Evolutionary conservation across 768 basidiomycete species (phyloP).

Genomic region (Boletus tylopilopsis): DNA sequence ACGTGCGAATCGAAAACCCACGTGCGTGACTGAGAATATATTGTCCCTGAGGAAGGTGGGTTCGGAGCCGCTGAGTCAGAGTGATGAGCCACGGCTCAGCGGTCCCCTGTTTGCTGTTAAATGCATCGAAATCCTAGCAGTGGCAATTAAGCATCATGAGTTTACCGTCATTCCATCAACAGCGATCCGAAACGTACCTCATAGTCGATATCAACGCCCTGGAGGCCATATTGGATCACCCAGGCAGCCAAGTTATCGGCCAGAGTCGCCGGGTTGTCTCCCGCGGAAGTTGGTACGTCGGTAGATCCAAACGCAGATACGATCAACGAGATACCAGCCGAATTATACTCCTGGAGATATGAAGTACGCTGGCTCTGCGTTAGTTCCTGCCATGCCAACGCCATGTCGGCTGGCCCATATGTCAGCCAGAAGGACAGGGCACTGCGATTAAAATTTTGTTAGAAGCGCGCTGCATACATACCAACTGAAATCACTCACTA

Average conservation of each 20-base stretch:
- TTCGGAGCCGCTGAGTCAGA: constrained; percentile 31
- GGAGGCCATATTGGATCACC: neutral
- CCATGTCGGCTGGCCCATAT: neutral
- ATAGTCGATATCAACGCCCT: neutral
- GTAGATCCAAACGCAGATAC: neutral
- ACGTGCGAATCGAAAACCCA: constrained; percentile 14
- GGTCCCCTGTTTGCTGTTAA: constrained; percentile 34
- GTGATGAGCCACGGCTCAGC: constrained; percentile 45
- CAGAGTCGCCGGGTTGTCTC: neutral
- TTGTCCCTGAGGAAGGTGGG: constrained; percentile 28
- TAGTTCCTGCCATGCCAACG: neutral
- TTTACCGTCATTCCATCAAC: neutral
- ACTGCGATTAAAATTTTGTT: neutral
- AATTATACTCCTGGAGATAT: neutral
- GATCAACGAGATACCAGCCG: neutral
- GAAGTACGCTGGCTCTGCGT: neutral
- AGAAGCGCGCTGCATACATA: neutral
- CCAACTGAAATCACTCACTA: neutral
- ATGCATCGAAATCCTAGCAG: constrained; percentile 55
- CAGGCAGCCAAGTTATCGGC: neutral
- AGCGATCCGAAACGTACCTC: neutral
- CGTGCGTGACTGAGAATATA: constrained; percentile 36
- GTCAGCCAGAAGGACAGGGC: neutral
- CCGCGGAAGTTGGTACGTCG: neutral
- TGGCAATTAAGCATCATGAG: neutral